These are phyloP conservation scores for Diaporthe longicolla DNA, from an alignment of 2,329 filamentous ascomycete genomes.

Conservation along the genomic window DNA sequence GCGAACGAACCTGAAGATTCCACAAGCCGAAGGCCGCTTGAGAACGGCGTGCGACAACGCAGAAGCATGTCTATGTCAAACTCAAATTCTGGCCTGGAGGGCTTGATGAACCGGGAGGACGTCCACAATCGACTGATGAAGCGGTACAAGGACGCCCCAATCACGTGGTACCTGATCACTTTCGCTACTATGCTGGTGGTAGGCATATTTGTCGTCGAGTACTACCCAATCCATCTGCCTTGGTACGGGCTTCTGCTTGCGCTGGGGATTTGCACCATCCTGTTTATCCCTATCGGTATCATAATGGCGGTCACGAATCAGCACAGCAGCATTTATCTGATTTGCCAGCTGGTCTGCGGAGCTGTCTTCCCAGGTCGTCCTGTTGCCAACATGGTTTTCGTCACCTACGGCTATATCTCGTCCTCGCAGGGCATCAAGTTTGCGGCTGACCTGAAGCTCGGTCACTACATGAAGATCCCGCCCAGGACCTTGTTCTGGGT, in stretches of 20 bases:
- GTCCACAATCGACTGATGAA: constrained; percentile 89
- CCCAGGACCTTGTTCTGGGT: constrained; percentile 84
- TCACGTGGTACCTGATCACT: constrained; percentile 84
- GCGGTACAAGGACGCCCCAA: constrained; percentile 84
- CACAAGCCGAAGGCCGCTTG: constrained; percentile 37
- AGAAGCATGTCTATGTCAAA: constrained; percentile 46
- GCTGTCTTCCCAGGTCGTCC: constrained; percentile 86
- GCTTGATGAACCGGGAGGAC: constrained; percentile 79
- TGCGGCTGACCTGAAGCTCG: constrained; percentile 87
- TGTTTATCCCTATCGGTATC: constrained; percentile 92
- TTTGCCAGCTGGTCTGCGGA: constrained; percentile 88
- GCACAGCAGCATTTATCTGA: constrained; percentile 87
- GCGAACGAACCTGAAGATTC: constrained; percentile 42
- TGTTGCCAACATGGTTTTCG: constrained; percentile 94
- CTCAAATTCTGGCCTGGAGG: constrained; percentile 61
- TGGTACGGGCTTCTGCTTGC: constrained; percentile 90
- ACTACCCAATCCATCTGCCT: constrained; percentile 85
- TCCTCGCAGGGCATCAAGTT: constrained; percentile 93
- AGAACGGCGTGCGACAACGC: constrained; percentile 14
- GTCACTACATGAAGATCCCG: constrained; percentile 90
- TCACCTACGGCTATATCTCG: constrained; percentile 91
- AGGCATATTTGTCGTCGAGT: constrained; percentile 88
- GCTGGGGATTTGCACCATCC: constrained; percentile 80
- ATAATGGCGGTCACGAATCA: constrained; percentile 95
- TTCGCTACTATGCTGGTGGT: constrained; percentile 82